Evolutionary conservation across 1,284 basidiomycete genomes (phyloP), one percentile per base, ranked within the genome.

Genomic region (Malassezia yamatoensis): DNA sequence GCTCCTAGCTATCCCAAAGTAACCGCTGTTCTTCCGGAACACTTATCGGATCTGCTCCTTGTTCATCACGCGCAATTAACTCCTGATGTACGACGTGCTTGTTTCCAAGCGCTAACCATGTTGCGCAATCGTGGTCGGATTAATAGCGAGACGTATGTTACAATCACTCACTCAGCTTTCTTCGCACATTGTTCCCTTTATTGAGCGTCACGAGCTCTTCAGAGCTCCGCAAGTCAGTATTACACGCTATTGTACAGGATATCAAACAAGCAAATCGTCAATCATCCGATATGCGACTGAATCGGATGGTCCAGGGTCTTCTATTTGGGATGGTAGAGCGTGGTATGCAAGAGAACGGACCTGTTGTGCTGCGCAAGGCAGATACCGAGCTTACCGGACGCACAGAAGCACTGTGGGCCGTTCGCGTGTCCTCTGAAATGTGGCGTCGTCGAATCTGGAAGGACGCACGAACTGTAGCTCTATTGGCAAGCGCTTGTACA

Each of bases 361-460:
- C 43, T 16, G 47, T 32, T 8, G 55, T 58, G 20, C 55, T 58
- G 39, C 45, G 41, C 39, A 45, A 42, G n/a, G 51, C 45, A 9
- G 55, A 88, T 66, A 83, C 88, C 12, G 74, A 75, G 57, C 65
- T 61, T 16, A 61, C 55, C n/a, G 63, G 67, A 33, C 70, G 67
- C 54, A 64, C 65, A 9, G 93, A 96, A 70, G 91, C 93, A 2
- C 87, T 96, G 82, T 98, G 94, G 93, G 93, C 94, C 1, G 85
- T 98, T 42, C 86, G 93, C 47, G 78, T 98, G 51, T 88, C 91
- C 13, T 87, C 88, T 70, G 91, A 98, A 68, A 79, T 98, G 24
- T 98, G 93, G 94, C 83, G 82, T 66, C 96, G 93, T 77, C 83
- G 85, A 35, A 83, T 94, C 38, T 99, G 93, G 90, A 85, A 82